Conservation (phyloP, 257 asterid species). For the Haberlea rhodopensis region DNA sequence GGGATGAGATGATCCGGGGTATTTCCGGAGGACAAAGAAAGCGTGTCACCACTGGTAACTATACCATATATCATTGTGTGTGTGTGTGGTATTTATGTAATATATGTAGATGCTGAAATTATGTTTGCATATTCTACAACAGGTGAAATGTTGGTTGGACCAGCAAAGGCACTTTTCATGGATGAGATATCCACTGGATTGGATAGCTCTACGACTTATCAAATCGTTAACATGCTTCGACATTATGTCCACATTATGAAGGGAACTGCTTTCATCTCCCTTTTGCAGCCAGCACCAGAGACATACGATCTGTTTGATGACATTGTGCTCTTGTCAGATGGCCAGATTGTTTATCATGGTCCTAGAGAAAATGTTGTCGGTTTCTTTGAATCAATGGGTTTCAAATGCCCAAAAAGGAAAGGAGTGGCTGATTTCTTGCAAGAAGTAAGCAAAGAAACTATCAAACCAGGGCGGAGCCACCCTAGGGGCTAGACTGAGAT, state of each 20-base stretch:
- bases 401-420: conserved; percentile 47
- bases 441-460: conserved; percentile 35
- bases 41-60: conserved; percentile 50
- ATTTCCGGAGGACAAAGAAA: conserved; percentile 58
- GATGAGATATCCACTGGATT: conserved; percentile 49
- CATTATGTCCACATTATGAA: conserved; percentile 40
- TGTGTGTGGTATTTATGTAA: no score
- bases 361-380: conserved; percentile 38
- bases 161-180: conserved; percentile 47
- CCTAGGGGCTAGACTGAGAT: no score
- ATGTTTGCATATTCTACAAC: conserved; percentile 9
- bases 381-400: conserved; percentile 45
- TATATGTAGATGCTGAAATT: conserved; percentile 7
- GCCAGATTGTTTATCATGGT: conserved; percentile 38
- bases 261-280: conserved; percentile 44
- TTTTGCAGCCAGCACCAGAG: conserved; percentile 51
- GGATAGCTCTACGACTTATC: conserved; percentile 47
- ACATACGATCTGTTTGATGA: conserved; percentile 46
- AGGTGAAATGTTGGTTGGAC: conserved; percentile 55
- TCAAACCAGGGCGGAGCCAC: no score
- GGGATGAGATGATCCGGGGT: conserved; percentile 55
- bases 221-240: conserved; percentile 33
- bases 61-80: no score
- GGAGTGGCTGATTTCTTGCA: conserved; percentile 50
- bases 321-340: conserved; percentile 42